Percentiles rank a stretch among this genome's conserved stretches.
Evolutionary conservation across 371 early-diverging fungal species (phyloP).

Genomic region (Umbelopsis sp.): DNA sequence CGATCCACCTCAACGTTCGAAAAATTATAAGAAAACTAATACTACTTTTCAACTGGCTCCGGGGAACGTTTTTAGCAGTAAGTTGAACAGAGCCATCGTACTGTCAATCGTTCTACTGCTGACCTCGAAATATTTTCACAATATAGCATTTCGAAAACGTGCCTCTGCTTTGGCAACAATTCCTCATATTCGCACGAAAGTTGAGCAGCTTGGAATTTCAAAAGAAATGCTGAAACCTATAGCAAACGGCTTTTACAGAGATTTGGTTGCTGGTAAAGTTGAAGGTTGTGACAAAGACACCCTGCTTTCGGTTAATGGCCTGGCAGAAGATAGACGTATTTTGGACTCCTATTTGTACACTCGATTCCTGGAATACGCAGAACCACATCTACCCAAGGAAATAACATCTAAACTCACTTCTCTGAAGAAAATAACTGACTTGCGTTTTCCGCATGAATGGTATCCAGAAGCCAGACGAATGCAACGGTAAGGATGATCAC

Average conservation of each 20-base stretch:
- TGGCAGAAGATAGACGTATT: slow-evolving; percentile 1
- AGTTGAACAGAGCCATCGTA: no score
- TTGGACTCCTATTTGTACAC: slow-evolving; percentile 38
- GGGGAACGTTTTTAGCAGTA: no score
- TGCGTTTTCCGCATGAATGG: slow-evolving; percentile 85
- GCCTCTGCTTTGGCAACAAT: neutral
- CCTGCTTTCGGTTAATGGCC: neutral
- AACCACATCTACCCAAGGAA: slow-evolving; percentile 39
- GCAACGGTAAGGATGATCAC: slow-evolving; percentile 51
- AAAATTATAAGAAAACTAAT: no score
- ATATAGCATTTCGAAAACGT: neutral
- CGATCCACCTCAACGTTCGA: no score
- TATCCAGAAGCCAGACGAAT: slow-evolving; percentile 72
- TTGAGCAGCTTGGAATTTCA: neutral
- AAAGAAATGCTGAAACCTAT: neutral
- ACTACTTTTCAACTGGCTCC: no score
- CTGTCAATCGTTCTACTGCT: neutral
- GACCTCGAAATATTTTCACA: neutral
- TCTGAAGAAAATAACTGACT: slow-evolving; percentile 69
- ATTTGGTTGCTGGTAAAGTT: slow-evolving; percentile 9
- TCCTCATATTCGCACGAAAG: neutral
- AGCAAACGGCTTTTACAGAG: neutral
- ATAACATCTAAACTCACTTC: slow-evolving; percentile 40
- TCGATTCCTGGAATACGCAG: slow-evolving; percentile 40
- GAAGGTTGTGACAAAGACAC: slow-evolving; percentile 3